Conservation (phyloP, 2,329 filamentous ascomycete genomes). For the Pyricularia sp. region DNA sequence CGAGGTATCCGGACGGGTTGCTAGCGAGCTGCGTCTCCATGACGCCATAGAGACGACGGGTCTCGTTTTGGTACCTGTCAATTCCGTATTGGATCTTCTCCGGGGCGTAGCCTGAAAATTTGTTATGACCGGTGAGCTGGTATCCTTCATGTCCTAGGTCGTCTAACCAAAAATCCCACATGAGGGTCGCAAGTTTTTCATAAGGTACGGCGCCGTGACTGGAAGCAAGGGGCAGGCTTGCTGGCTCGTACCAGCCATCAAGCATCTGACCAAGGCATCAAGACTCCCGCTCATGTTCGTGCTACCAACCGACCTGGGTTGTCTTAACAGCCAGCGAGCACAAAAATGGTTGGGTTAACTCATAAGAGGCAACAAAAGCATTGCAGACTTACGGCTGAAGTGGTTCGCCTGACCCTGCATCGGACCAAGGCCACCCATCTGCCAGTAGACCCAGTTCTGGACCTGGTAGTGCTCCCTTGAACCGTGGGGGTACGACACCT, state of each 20-base stretch:
- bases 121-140: not conserved
- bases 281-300: not conserved
- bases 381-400: constrained; percentile 49
- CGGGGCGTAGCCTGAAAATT: constrained; percentile 55
- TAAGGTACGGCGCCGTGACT: not conserved
- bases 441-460: constrained; percentile 71
- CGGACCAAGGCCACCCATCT: constrained; percentile 72
- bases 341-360: not conserved
- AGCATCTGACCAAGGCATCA: not conserved
- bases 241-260: not conserved
- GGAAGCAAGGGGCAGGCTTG: not conserved
- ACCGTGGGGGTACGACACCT: constrained; percentile 68
- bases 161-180: not conserved
- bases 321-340: not conserved
- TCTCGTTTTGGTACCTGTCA: constrained; percentile 75
- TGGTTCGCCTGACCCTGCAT: constrained; percentile 84
- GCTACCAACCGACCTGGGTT: not conserved
- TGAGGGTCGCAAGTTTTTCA: not conserved
- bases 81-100: constrained; percentile 77
- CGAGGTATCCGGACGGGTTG: constrained; percentile 46
- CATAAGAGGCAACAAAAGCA: not conserved
- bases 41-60: constrained; percentile 69
- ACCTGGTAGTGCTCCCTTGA: constrained; percentile 69
- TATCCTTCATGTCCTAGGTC: not conserved
- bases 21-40: constrained; percentile 61